These are phyloP conservation scores for Spiraea crenata DNA, from an alignment of 331 rosid genomes.

Conservation along the genomic window DNA sequence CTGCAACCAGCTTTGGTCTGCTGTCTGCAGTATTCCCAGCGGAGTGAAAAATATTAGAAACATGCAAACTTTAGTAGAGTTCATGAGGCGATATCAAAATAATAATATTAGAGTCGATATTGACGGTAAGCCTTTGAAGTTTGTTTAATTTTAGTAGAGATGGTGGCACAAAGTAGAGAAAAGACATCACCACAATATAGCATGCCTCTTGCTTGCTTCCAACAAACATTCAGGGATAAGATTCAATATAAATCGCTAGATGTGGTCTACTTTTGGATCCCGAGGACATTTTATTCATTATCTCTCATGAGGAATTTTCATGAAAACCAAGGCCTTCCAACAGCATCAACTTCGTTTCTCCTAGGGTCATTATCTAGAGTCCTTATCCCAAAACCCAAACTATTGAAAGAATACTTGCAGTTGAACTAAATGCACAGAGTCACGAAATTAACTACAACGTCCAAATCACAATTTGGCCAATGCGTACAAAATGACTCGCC, in stretches of 20 bases:
- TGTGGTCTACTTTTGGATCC: background rate
- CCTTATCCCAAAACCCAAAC: background rate
- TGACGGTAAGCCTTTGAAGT: background rate
- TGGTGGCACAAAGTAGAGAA: background rate
- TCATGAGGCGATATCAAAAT: background rate
- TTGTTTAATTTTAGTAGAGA: background rate
- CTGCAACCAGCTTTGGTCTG: slow-evolving; percentile 78
- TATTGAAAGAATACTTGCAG: background rate
- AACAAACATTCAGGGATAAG: background rate
- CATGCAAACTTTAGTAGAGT: background rate
- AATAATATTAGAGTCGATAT: background rate
- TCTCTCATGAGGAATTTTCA: background rate
- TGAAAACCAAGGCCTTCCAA: background rate
- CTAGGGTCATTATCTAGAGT: background rate
- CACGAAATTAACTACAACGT: too few relatives aligned
- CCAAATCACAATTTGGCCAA: too few relatives aligned
- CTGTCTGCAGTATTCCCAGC: slow-evolving; percentile 56
- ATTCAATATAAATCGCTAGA: background rate
- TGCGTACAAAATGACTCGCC: background rate
- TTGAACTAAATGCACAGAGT: background rate
- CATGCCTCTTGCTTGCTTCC: slow-evolving; percentile 3
- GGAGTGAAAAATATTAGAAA: background rate
- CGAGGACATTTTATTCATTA: background rate
- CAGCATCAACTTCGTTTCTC: background rate
- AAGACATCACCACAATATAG: background rate